Evolutionary conservation across 257 asterid species (phyloP).

Genomic region (Misopates orontium): DNA sequence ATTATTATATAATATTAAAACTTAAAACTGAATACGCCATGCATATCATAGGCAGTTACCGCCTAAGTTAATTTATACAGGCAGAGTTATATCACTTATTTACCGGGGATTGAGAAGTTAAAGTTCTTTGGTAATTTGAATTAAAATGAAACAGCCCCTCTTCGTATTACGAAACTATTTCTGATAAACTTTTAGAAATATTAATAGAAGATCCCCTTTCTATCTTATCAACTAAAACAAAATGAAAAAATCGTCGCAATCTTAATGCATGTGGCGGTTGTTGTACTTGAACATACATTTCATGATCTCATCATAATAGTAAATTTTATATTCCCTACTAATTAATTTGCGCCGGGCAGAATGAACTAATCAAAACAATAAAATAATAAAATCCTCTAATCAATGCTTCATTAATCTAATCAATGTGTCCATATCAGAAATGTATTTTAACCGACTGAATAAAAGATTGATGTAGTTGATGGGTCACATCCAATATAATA

Average conservation of each 20-base stretch:
- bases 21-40: too few relatives aligned
- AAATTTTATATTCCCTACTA: neutral
- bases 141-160: too few relatives aligned
- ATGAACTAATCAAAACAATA: neutral
- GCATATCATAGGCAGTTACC: too few relatives aligned
- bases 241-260: neutral
- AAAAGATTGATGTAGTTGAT: slow-evolving; percentile 18
- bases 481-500: slow-evolving; percentile 32
- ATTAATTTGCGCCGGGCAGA: slow-evolving; percentile 2
- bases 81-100: too few relatives aligned
- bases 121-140: too few relatives aligned
- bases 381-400: slow-evolving; percentile 10
- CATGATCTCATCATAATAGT: slow-evolving; percentile 1
- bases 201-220: too few relatives aligned
- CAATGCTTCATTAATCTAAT: slow-evolving; percentile 14
- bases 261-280: neutral
- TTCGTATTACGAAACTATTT: too few relatives aligned
- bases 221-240: neutral
- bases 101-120: too few relatives aligned
- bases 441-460: slow-evolving; percentile 10
- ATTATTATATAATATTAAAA: too few relatives aligned
- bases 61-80: too few relatives aligned
- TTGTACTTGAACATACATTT: slow-evolving; percentile 4
- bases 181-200: too few relatives aligned
- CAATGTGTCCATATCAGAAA: slow-evolving; percentile 13